Conservation (phyloP, 2,329 filamentous ascomycete species). For the Chrysosphaeria jannelii region DNA sequence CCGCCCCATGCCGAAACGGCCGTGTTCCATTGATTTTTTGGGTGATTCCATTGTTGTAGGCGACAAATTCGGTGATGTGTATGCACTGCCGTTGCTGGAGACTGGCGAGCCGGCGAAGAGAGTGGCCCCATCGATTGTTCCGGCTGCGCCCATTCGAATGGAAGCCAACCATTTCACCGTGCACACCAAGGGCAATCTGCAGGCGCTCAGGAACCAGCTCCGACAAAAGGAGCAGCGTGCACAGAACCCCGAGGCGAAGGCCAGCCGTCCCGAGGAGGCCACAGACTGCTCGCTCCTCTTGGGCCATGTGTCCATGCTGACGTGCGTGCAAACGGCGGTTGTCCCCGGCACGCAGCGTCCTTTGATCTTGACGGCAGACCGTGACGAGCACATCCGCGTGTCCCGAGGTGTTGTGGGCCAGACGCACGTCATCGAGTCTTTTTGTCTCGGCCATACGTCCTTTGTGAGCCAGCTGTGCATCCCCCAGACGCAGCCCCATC, state of each 20-base stretch:
- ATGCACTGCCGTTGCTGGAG: conserved; percentile 43
- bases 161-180: conserved; percentile 26
- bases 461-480: conserved; percentile 58
- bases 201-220: conserved; percentile 27
- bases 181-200: conserved; percentile 31
- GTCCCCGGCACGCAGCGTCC: conserved; percentile 4
- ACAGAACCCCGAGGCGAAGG: conserved; percentile 6
- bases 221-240: conserved; percentile 11
- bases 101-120: conserved; percentile 2
- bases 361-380: conserved; percentile 25
- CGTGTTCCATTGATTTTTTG: conserved; percentile 43
- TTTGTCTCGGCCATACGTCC: conserved; percentile 63
- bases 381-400: conserved; percentile 54
- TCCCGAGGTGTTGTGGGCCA: conserved; percentile 42
- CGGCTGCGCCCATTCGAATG: conserved; percentile 12
- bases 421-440: conserved; percentile 63
- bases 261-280: conserved; percentile 4
- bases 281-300: conserved; percentile 26
- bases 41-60: conserved; percentile 51
- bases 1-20: conserved; percentile 67
- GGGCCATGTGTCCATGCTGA: conserved; percentile 88
- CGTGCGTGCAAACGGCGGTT: conserved; percentile 30
- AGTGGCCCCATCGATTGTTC: background rate
- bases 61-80: conserved; percentile 96
- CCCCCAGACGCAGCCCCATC: conserved; percentile 19